phyloP scores from a whole-genome alignment of 805 yeast genomes.

The Wickerhamiella brachini region DNA sequence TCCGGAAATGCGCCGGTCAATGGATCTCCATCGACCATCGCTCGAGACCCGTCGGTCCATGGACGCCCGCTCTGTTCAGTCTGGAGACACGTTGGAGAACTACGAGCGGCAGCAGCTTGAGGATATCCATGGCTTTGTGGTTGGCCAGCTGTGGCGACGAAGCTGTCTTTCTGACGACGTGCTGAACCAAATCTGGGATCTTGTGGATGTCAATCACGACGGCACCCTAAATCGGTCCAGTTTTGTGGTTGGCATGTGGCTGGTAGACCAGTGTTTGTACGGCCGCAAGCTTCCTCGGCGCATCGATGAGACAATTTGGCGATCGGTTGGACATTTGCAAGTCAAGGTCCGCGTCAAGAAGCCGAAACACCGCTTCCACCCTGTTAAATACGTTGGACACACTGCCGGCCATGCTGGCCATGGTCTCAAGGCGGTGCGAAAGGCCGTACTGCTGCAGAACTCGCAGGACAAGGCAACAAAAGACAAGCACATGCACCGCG shows the following conservation, averaged over 20 bases:
- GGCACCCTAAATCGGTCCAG: constrained; percentile 70
- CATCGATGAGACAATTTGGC: constrained; percentile 64
- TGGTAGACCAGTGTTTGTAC: constrained; percentile 88
- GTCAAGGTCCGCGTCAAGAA: constrained; percentile 24
- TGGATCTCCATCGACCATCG: not conserved
- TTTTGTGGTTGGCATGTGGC: constrained; percentile 95
- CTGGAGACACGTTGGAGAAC: constrained; percentile 12
- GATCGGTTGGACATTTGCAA: constrained; percentile 41
- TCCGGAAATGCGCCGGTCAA: not conserved
- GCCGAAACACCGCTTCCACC: constrained; percentile 1
- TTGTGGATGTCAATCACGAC: constrained; percentile 42
- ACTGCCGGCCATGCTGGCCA: not conserved
- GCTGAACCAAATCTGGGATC: constrained; percentile 50
- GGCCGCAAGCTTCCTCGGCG: constrained; percentile 76
- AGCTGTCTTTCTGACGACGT: constrained; percentile 55
- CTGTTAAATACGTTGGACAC: not conserved
- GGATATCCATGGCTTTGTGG: constrained; percentile 47
- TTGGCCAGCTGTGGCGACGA: constrained; percentile 66
- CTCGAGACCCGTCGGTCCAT: not conserved
- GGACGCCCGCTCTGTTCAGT: not conserved
- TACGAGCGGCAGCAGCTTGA: constrained; percentile 15
- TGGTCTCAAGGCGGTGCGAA: not conserved
- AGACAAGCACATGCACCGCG: not conserved
- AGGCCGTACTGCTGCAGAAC: not conserved
- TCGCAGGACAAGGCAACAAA: not conserved